Evolutionary conservation across 345 rosid genomes (phyloP), one percentile per base, ranked within the genome.

Genomic region (Euclidium syriacum): DNA sequence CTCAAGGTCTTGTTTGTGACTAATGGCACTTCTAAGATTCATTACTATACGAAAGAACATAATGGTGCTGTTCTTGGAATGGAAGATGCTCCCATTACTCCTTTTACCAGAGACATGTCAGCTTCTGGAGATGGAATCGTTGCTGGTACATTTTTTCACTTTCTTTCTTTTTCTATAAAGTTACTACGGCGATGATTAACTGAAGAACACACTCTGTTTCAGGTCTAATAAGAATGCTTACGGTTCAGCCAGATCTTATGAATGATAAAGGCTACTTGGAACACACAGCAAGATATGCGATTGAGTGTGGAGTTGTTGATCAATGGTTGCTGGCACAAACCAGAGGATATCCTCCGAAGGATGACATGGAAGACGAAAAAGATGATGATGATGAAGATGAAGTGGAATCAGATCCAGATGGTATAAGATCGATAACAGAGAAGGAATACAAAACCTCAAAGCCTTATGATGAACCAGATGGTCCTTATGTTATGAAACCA

Each of bases 41-140:
- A 89, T 62, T 88, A 85, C 74, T 89, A 86, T 70, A 92, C 96
- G 3, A 59, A 76, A 75, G 91, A 92, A 72, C 83, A 77, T 49
- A 62, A 86, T 69, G 98, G 96, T 20, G 75, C 86, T 8, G 85
- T 86, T 62, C 76, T 54, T 44, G 91, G 96, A 41, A 81, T 82
- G 86, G 96, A 88, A 79, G 96, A 81, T 78, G 75, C 88, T 12
- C 91, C 87, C 3, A 39, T 92, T 42, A 85, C 92, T 36, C 96
- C 94, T 42, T 86, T 80, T 77, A 77, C 96, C 0, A 2, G 75
- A 63, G 98, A 86, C 64, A 83, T 88, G 98, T 88, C 92, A 3
- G 87, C 96, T 32, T 80, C 98, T 48, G 96, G 95, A 71, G 96
- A 88, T 81, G 98, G 92, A 74, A 82, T 91, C 39, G 85, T 80